Evolutionary conservation across 192 early-diverging fungal genomes (phyloP).

Genomic region (Coemansia sp.): DNA sequence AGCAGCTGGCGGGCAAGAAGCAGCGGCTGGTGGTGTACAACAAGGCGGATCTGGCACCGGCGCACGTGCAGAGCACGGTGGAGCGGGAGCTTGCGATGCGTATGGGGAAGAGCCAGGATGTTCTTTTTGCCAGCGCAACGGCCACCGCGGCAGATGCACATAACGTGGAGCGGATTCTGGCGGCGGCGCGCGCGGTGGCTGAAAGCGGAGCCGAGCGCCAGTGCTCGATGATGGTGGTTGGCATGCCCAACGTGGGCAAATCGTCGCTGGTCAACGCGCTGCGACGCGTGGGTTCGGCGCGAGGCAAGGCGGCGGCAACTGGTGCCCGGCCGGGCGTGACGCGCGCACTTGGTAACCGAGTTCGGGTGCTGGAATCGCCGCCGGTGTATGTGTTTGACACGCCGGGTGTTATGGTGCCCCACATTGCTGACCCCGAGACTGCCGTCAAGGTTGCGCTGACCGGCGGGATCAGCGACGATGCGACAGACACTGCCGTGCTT

Average conservation of each 20-base stretch:
- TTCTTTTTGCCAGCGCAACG: conserved; percentile 12
- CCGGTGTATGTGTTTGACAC: conserved; percentile 92
- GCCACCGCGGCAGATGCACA: conserved; percentile 26
- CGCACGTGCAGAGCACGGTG: conserved; percentile 37
- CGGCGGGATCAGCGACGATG: conserved; percentile 82
- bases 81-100: conserved; percentile 39
- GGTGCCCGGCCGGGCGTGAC: conserved; percentile 90
- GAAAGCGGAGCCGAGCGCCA: background rate
- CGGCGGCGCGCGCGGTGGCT: conserved; percentile 43
- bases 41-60: conserved; percentile 86
- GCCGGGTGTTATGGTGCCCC: conserved; percentile 89
- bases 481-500: conserved; percentile 78
- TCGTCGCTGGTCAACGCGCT: conserved; percentile 90
- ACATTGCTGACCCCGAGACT: conserved; percentile 76
- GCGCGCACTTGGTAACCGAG: conserved; percentile 64
- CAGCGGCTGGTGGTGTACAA: conserved; percentile 88
- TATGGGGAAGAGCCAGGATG: conserved; percentile 31
- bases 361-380: conserved; percentile 90
- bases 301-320: conserved; percentile 78
- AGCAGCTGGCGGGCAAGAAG: conserved; percentile 64
- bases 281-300: conserved; percentile 72
- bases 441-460: conserved; percentile 90
- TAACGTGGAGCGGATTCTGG: conserved; percentile 66
- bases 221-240: conserved; percentile 77
- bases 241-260: conserved; percentile 97